Evolutionary conservation across 1,284 basidiomycete genomes (phyloP), one percentile per base, ranked within the genome.

Genomic region (Austroboletus niveus): DNA sequence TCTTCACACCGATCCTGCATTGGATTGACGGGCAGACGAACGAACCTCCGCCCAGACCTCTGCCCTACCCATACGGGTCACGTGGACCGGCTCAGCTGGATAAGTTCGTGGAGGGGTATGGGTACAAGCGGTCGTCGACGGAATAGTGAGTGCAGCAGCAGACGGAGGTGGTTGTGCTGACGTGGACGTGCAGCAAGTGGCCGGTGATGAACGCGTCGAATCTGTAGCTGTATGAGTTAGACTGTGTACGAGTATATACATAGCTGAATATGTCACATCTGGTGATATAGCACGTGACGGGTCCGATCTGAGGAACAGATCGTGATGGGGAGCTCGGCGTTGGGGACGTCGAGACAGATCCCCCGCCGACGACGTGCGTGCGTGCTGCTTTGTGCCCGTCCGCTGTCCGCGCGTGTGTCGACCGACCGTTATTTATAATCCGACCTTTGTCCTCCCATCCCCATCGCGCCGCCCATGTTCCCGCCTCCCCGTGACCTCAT

Each of bases 1-100:
- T 96, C 71, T 96, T 95, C 76, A 96, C 93, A 17, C 93, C 93
- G 15, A 90, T 95, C 67, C 72, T 96, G 57, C 93, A 95, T 75
- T 94, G 91, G 92, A 95, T 95, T 70, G 92, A 95, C 20, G 90
- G 91, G 6, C 48, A 36, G 30, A 76, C 75, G 67, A 70, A 72
- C 50, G 69, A 71, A 20, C 91, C 39, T 24, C 20, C 20, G 22
- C 36, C 92, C 52, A 84, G 74, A 64, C 93, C 92, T 12, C 76
- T 84, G 50, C 70, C 78, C 11, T 98, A 98, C 75, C 82, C 86
- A 10, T 98, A 97, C 69, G 95, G 95, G 51, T 92, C 92, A 52
- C 85, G 95, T 56, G 95, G 94, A n/a, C 95, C 95, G 4, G 84
- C 85, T 60, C 80, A 87, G 68, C 76, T 96, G 44, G 87, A 92